Evolutionary conservation across 148 eudicot species (phyloP).

Genomic region (Tetragonia tetragonoides): DNA sequence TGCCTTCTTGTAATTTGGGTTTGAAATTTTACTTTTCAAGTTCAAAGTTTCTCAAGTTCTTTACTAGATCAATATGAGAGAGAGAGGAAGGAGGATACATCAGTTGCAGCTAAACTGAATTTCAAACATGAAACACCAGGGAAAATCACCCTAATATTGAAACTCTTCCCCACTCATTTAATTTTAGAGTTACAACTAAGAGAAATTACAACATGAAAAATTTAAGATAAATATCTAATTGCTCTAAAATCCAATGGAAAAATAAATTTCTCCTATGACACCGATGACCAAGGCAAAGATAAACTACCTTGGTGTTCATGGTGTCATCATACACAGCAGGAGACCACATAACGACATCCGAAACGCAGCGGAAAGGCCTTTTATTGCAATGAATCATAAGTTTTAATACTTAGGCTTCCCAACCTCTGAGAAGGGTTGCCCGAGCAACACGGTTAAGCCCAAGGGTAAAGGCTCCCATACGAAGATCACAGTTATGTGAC

Average conservation of each 20-base stretch:
- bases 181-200: slow-evolving; percentile 18
- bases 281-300: background rate
- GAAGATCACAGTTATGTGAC: slow-evolving; percentile 83
- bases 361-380: background rate
- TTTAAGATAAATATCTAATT: background rate
- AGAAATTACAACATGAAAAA: slow-evolving; percentile 13
- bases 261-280: background rate
- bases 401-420: slow-evolving; percentile 73
- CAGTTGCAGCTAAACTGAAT: background rate
- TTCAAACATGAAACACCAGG: background rate
- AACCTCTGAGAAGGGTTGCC: slow-evolving; percentile 95
- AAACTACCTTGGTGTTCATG: background rate
- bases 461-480: slow-evolving; percentile 96
- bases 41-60: no score
- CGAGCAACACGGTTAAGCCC: slow-evolving; percentile 94
- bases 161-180: slow-evolving; percentile 4
- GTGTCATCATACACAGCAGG: background rate
- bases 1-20: no score
- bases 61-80: no score
- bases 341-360: background rate
- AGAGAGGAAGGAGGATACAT: no score
- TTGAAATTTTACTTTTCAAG: no score
- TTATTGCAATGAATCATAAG: background rate
- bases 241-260: slow-evolving; percentile 7
- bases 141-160: background rate